Evolutionary conservation across 1,139 yeast species (phyloP), one percentile per base, ranked within the genome.

Genomic region (Geotrichum aggregatum): DNA sequence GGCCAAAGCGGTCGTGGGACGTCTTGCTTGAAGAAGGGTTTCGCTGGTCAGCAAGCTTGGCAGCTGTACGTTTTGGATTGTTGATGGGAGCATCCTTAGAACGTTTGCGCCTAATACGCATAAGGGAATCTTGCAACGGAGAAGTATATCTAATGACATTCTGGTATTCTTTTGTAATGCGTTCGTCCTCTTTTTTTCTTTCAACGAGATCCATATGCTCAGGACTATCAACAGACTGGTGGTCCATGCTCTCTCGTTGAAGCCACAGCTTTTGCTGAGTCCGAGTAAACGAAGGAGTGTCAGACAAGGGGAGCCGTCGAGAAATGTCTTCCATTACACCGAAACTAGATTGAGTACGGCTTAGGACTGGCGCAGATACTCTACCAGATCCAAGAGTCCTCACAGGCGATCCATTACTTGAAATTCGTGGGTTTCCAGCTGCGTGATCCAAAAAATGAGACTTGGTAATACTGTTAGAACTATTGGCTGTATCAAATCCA

Each of bases 221-320:
- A 24, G 52, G 47, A 38, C 44, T 52, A 26, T 52, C 49, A n/a
- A 40, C 24, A 5, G 44, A 22, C 19, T 47, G 40, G 13, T 44
- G 52, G 14, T 47, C 43, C 43, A 83, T 72, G 3, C 86, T 81
- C 59, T 87, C 95, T 57, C 95, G 73, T 65, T 86, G 95, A 36
- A 87, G 70, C 95, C 95, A 86, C 48, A 87, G 74, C 57, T 84
- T 77, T 62, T 86, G 92, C 63, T 87, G 95, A 0, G 95, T 86
- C 66, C 95, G 75, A 0, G 88, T 83, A 22, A 44, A 43, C 3
- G 48, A 34, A 2, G 38, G n/a, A 13, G 50, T 41, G 13, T 40
- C 13, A n/a, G 43, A 24, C 13, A 44, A 41, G 1, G 48, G 49
- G 13, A 50, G 18, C 19, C 31, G 35, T 4, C 22, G 45, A 30